Percentiles rank a stretch among this genome's conserved stretches.
Conservation (phyloP, 2,329 filamentous ascomycete genomes). For the Tolypocladium inflatum region DNA sequence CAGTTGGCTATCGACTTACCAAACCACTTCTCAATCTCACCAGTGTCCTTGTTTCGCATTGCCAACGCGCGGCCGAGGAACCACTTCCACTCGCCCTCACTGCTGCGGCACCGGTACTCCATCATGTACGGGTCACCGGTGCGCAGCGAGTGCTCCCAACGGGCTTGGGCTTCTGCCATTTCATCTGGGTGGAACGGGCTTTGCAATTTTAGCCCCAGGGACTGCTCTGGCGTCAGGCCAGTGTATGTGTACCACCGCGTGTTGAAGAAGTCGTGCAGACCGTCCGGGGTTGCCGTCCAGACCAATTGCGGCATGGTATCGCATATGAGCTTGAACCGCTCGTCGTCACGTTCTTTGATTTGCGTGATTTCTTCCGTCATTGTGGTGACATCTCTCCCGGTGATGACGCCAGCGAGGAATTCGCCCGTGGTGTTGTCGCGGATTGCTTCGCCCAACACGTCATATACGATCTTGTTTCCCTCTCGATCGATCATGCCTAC, state of each 20-base stretch:
- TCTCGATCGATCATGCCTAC: conserved; percentile 52
- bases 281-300: conserved; percentile 63
- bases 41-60: conserved; percentile 53
- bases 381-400: conserved; percentile 62
- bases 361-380: conserved; percentile 60
- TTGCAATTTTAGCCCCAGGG: conserved; percentile 53
- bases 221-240: conserved; percentile 52
- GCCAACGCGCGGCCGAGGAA: conserved; percentile 67
- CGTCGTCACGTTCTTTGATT: conserved; percentile 62
- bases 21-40: conserved; percentile 69
- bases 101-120: conserved; percentile 60
- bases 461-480: conserved; percentile 47
- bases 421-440: conserved; percentile 58
- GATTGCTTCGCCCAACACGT: conserved; percentile 58
- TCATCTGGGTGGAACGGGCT: conserved; percentile 63
- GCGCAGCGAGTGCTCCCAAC: conserved; percentile 52
- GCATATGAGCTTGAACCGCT: conserved; percentile 66
- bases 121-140: conserved; percentile 61
- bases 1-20: conserved; percentile 29
- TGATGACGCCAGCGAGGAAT: conserved; percentile 63
- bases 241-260: conserved; percentile 75
- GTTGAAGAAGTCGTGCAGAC: conserved; percentile 64
- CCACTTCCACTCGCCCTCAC: conserved; percentile 67
- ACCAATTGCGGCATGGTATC: conserved; percentile 65
- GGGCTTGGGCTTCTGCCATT: conserved; percentile 39